Conservation (phyloP, 2,329 filamentous ascomycete species). For the Fusarium sp. region DNA sequence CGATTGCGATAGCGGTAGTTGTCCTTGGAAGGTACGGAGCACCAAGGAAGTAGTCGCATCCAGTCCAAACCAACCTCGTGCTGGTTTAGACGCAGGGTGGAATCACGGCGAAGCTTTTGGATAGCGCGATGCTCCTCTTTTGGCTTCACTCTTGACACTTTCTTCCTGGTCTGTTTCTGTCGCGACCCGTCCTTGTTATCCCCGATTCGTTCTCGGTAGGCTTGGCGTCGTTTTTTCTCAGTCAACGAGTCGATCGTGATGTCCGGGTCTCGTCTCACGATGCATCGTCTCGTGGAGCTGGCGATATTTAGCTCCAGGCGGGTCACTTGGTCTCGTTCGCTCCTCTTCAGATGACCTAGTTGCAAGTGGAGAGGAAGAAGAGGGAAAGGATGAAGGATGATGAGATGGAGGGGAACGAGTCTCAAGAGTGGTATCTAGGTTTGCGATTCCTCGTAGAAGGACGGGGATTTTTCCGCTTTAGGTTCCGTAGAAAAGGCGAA, state of each 20-base stretch:
- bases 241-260: not conserved
- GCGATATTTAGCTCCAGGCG: not conserved
- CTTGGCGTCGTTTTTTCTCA: not conserved
- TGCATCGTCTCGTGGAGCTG: conserved; percentile 8
- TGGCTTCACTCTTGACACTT: not conserved
- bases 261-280: not conserved
- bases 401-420: not conserved
- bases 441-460: conserved; percentile 8
- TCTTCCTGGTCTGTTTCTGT: not conserved
- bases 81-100: conserved; percentile 7
- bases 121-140: not conserved
- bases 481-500: conserved; percentile 6
- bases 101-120: conserved; percentile 29
- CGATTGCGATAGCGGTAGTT: conserved; percentile 5
- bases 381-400: not conserved
- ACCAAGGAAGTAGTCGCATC: not conserved
- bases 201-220: not conserved
- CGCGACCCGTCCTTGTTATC: conserved; percentile 7
- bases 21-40: not conserved
- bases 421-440: conserved; percentile 2
- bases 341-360: not conserved
- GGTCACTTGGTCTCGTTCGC: not conserved
- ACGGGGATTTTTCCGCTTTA: conserved; percentile 20
- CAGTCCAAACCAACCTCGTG: conserved; percentile 2
- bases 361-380: not conserved